Evolutionary conservation across 2,329 filamentous ascomycete genomes (phyloP).

Genomic region (Sarocladium brachiariae): DNA sequence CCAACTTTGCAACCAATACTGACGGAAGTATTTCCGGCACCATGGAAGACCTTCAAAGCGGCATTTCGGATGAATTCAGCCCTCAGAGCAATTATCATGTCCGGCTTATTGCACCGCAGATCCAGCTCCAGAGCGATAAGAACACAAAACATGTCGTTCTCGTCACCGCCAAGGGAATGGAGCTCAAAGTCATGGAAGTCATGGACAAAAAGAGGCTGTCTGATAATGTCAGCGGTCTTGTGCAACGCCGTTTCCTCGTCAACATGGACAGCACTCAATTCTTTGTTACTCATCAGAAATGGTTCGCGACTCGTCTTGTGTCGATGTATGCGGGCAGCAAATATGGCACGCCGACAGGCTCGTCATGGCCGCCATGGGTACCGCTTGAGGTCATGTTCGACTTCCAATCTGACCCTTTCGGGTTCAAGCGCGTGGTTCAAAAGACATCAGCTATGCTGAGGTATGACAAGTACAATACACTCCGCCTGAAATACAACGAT

Average conservation of each 20-base stretch:
- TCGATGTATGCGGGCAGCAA: conserved; percentile 92
- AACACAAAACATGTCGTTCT: conserved; percentile 94
- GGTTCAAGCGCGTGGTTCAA: conserved; percentile 96
- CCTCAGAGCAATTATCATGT: conserved; percentile 93
- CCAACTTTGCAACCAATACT: conserved; percentile 25
- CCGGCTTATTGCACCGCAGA: conserved; percentile 91
- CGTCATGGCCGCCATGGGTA: conserved; percentile 96
- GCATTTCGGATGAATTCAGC: conserved; percentile 81
- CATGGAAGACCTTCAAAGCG: conserved; percentile 59
- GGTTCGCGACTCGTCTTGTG: conserved; percentile 74
- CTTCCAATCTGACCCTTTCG: conserved; percentile 86
- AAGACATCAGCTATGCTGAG: conserved; percentile 91
- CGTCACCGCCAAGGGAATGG: conserved; percentile 96
- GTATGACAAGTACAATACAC: conserved; percentile 96
- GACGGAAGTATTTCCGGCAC: conserved; percentile 30
- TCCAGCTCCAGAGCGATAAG: conserved; percentile 97
- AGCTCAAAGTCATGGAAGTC: conserved; percentile 93
- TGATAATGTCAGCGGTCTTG: conserved; percentile 88
- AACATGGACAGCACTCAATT: conserved; percentile 98
- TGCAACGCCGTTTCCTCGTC: conserved; percentile 87
- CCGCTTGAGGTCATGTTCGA: conserved; percentile 98
- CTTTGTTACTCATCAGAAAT: conserved; percentile 92
- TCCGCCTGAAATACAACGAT: conserved; percentile 95
- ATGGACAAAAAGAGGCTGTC: conserved; percentile 94
- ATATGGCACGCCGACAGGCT: conserved; percentile 78